Evolutionary conservation across 805 yeast species (phyloP).

Genomic region (Maudiozyma barnettii): DNA sequence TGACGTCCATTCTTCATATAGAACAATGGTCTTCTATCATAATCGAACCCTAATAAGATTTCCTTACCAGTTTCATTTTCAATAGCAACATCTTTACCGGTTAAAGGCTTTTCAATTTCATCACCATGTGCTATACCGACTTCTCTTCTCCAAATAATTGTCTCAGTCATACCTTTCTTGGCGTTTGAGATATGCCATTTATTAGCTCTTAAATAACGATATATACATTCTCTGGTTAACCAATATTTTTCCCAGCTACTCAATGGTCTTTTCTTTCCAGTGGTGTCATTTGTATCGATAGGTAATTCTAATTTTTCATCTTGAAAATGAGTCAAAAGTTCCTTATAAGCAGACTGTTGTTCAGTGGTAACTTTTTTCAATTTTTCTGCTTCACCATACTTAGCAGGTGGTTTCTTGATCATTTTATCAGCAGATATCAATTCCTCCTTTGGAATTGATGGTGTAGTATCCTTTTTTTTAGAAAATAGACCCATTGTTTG

Average conservation of each 20-base stretch:
- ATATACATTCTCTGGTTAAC: slow-evolving; percentile 43
- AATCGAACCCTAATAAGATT: slow-evolving; percentile 45
- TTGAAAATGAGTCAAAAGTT: slow-evolving; percentile 14
- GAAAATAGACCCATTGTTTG: slow-evolving; percentile 23
- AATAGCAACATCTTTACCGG: slow-evolving; percentile 35
- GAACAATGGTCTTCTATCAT: slow-evolving; percentile 43
- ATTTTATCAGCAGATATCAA: slow-evolving; percentile 17
- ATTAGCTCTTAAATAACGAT: slow-evolving; percentile 42
- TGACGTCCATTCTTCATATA: slow-evolving; percentile 47
- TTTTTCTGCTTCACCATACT: slow-evolving; percentile 12
- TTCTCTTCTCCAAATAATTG: slow-evolving; percentile 47
- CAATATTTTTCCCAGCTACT: slow-evolving; percentile 28
- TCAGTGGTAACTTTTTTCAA: slow-evolving; percentile 13
- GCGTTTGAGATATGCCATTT: slow-evolving; percentile 41
- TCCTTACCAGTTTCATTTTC: slow-evolving; percentile 49
- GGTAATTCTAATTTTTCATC: slow-evolving; percentile 15
- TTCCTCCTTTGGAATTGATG: slow-evolving; percentile 10
- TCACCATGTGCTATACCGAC: slow-evolving; percentile 38
- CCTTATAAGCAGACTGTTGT: slow-evolving; percentile 13
- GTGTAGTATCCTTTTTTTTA: slow-evolving; percentile 9
- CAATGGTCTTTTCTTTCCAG: slow-evolving; percentile 15
- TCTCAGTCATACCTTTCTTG: slow-evolving; percentile 36
- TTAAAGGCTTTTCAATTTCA: slow-evolving; percentile 22
- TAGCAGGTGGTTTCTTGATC: slow-evolving; percentile 17
- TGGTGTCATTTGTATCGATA: slow-evolving; percentile 30